Conservation (phyloP, 306 rosid species). For the Quercus berberidifolia region DNA sequence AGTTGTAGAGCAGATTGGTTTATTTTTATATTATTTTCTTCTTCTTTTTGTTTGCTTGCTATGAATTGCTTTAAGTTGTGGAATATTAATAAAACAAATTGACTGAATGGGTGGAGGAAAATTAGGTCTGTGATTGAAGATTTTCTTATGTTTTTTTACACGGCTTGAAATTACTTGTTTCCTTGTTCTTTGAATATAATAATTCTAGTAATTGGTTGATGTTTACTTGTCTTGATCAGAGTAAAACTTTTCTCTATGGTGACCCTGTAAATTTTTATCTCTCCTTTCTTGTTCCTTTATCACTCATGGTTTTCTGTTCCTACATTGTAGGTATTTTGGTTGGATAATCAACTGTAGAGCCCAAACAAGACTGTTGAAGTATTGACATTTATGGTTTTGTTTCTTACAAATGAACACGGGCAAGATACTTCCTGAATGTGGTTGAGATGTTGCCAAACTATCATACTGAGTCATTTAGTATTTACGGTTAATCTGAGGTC, state of each 20-base stretch:
- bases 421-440: slow-evolving; percentile 19
- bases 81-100: not conserved
- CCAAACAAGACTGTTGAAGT: slow-evolving; percentile 15
- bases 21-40: not conserved
- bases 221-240: not conserved
- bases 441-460: slow-evolving; percentile 13
- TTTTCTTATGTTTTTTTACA: not conserved
- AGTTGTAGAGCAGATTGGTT: not conserved
- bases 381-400: not conserved
- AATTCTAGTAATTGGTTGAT: not conserved
- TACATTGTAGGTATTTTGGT: slow-evolving; percentile 32
- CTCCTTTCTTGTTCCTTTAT: not conserved
- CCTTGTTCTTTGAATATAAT: not conserved
- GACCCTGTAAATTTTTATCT: not conserved
- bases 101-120: not conserved
- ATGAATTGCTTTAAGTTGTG: not conserved
- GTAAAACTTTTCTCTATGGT: not conserved
- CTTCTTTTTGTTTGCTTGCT: not conserved
- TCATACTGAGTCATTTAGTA: slow-evolving; percentile 12
- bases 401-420: slow-evolving; percentile 8
- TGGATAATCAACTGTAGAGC: slow-evolving; percentile 16
- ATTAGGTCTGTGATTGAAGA: not conserved
- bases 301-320: slow-evolving; percentile 4
- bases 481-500: slow-evolving; percentile 26
- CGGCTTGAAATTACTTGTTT: not conserved